Conservation (phyloP, 805 yeast genomes). For the Grigorovia humatica region DNA sequence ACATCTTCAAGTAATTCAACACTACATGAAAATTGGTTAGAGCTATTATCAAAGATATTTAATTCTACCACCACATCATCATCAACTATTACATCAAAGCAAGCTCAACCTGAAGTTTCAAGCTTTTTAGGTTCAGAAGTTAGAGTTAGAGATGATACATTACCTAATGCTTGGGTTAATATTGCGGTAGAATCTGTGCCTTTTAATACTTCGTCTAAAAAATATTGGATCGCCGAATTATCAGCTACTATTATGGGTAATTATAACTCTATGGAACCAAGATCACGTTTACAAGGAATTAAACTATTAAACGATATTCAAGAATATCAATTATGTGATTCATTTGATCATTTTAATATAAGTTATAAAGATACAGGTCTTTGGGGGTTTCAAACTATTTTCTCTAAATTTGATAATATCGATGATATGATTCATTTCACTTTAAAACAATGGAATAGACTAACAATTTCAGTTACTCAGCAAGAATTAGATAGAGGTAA, state of each 20-base stretch:
- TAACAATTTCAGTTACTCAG: conserved; percentile 62
- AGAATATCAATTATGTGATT: conserved; percentile 65
- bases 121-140: conserved; percentile 78
- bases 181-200: conserved; percentile 70
- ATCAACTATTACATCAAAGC: not conserved
- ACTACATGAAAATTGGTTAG: conserved; percentile 39
- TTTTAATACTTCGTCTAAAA: conserved; percentile 37
- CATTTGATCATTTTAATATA: conserved; percentile 58
- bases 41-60: conserved; percentile 18
- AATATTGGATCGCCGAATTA: conserved; percentile 61
- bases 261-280: conserved; percentile 44
- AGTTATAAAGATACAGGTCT: conserved; percentile 72
- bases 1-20: conserved; percentile 38
- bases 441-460: conserved; percentile 81
- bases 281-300: conserved; percentile 50
- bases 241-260: conserved; percentile 56
- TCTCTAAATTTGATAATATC: conserved; percentile 46
- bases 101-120: conserved; percentile 36
- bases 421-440: conserved; percentile 77
- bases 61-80: conserved; percentile 24
- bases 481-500: conserved; percentile 74
- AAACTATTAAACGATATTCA: conserved; percentile 59
- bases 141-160: conserved; percentile 79
- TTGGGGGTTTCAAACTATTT: conserved; percentile 71
- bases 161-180: conserved; percentile 70